Evolutionary conservation across 139 green algal genomes (phyloP).

Genomic region (Mychonastes homosphaera): DNA sequence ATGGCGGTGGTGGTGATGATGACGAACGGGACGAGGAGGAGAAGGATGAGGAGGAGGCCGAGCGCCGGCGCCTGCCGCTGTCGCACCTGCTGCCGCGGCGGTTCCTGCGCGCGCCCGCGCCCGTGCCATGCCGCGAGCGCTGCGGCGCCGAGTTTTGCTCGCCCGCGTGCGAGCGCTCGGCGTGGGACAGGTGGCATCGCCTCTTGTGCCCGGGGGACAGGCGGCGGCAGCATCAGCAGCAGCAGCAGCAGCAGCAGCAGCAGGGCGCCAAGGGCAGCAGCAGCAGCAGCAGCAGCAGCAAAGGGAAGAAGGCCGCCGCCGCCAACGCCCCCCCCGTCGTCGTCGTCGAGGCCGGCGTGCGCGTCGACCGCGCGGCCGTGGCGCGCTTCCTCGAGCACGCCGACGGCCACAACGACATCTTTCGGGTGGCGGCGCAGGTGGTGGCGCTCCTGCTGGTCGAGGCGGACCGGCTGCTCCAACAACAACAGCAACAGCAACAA

Average conservation of each 20-base stretch:
- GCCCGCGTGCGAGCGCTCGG: too few species aligned
- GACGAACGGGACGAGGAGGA: slow-evolving; percentile 2
- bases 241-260: slow-evolving; percentile 19
- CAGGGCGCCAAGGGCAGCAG: slow-evolving; percentile 1
- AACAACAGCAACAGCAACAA: too few species aligned
- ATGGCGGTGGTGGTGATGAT: not conserved
- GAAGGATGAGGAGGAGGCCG: not conserved
- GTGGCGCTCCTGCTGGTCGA: slow-evolving; percentile 9
- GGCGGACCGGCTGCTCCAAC: too few species aligned
- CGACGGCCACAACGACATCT: slow-evolving; percentile 60
- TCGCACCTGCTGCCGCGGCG: not conserved
- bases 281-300: slow-evolving; percentile 17
- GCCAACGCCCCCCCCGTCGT: not conserved
- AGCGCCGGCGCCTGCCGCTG: not conserved
- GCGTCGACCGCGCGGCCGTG: slow-evolving; percentile 21
- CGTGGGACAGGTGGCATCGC: not conserved
- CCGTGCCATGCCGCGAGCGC: too few species aligned
- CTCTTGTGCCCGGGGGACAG: not conserved
- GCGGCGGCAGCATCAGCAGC: slow-evolving; percentile 6
- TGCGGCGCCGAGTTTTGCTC: too few species aligned
- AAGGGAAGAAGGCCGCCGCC: not conserved
- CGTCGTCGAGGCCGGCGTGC: slow-evolving; percentile 6
- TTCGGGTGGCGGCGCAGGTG: slow-evolving; percentile 47
- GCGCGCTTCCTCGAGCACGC: slow-evolving; percentile 47
- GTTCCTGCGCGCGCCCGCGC: too few species aligned